Conservation (phyloP, 176 grass and related monocot genomes). For the Zea luxurians region DNA sequence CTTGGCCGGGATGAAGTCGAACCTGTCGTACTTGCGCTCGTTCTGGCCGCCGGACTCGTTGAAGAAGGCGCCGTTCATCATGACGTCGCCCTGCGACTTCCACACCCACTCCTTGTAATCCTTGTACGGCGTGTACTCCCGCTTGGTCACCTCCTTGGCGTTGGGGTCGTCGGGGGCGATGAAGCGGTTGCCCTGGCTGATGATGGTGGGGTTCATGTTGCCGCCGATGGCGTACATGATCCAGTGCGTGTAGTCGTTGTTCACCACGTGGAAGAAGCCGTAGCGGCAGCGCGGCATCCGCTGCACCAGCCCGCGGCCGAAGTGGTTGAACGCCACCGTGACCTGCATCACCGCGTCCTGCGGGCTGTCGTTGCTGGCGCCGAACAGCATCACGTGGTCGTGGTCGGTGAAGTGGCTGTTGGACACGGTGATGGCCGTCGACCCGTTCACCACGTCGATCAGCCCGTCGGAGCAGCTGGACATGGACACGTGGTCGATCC, state of each 20-base stretch:
- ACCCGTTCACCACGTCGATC: constrained; percentile 65
- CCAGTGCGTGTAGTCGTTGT: constrained; percentile 98
- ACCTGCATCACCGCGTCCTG: constrained; percentile 68
- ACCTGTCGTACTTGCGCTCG: constrained; percentile 14
- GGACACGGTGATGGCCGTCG: constrained; percentile 80
- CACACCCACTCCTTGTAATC: constrained; percentile 82
- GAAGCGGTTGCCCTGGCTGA: constrained; percentile 90
- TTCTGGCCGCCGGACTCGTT: constrained; percentile 53
- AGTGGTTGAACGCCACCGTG: constrained; percentile 90
- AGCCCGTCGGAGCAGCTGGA: constrained; percentile 71
- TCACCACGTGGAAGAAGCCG: constrained; percentile 84
- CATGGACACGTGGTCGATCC: constrained; percentile 89
- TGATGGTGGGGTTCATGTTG: constrained; percentile 70
- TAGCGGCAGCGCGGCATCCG: constrained; percentile 68
- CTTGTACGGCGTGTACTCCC: constrained; percentile 50
- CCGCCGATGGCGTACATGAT: constrained; percentile 84
- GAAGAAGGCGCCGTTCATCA: constrained; percentile 80
- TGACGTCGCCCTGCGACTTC: constrained; percentile 70
- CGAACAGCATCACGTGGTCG: constrained; percentile 79
- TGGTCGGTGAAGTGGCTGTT: constrained; percentile 81
- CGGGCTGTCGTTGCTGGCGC: constrained; percentile 53
- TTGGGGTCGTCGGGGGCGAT: constrained; percentile 30
- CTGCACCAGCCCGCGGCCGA: constrained; percentile 82
- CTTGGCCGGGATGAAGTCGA: constrained; percentile 67
- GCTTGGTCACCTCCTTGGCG: constrained; percentile 78